A percentile compares a stretch with the other conserved stretches of the same genome.
Evolutionary conservation across 1,139 yeast genomes (phyloP).

Genomic region (Suhomyces bribrorum): DNA sequence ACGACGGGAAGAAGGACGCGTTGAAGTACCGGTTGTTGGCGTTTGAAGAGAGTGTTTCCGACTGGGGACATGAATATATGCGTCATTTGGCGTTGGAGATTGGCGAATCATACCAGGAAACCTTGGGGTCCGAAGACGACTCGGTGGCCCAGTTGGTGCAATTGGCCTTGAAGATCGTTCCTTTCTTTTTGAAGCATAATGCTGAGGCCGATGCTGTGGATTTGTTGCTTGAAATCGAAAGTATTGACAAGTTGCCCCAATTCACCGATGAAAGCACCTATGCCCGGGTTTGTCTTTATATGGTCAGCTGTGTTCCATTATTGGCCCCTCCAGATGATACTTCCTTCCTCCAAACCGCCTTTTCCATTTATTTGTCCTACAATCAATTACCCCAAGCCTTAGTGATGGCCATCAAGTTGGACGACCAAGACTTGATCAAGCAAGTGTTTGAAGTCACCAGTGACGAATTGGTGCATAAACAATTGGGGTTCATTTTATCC

Average conservation of each 20-base stretch:
- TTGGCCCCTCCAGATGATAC: conserved; percentile 94
- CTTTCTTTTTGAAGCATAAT: conserved; percentile 88
- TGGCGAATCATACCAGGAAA: conserved; percentile 78
- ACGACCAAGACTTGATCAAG: conserved; percentile 73
- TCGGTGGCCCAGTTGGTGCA: conserved; percentile 51
- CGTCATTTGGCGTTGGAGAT: conserved; percentile 94
- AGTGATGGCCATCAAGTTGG: conserved; percentile 84
- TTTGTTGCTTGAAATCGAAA: conserved; percentile 82
- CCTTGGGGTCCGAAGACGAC: conserved; percentile 57
- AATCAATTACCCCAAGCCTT: conserved; percentile 87
- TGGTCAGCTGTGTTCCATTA: conserved; percentile 94
- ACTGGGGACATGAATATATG: conserved; percentile 98
- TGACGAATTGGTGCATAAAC: conserved; percentile 78
- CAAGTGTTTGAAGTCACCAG: conserved; percentile 76
- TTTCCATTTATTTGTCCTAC: conserved; percentile 75
- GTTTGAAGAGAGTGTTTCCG: conserved; percentile 60
- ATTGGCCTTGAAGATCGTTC: conserved; percentile 77
- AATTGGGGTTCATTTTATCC: conserved; percentile 85
- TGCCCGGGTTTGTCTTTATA: conserved; percentile 87
- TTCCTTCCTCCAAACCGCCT: conserved; percentile 89
- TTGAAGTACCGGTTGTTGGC: conserved; percentile 79
- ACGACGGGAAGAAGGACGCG: conserved; percentile 78
- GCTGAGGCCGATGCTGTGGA: conserved; percentile 99
- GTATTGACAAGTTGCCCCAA: conserved; percentile 76
- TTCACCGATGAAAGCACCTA: conserved; percentile 85